Base-by-base conservation (phyloP, 1,284 basidiomycete genomes). In the Cryptococcus neoformans region DNA sequence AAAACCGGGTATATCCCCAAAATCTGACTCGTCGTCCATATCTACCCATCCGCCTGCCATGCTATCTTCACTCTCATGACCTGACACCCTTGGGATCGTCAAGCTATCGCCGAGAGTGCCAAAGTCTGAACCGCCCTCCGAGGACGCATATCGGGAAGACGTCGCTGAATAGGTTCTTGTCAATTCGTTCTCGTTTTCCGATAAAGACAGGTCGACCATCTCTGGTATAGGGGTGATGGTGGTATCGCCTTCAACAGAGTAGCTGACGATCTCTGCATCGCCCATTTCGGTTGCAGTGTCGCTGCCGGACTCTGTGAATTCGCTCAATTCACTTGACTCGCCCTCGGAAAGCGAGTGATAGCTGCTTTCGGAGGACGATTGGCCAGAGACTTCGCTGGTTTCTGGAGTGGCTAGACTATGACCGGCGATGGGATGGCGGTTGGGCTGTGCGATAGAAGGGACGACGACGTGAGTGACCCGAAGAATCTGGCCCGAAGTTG, bases 381-480 rank as follows among this genome's bases (percentile, higher is more conserved):
- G 63, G 16, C 59, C 65, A 2, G 69, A 72, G 8, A 66, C 42
- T 39, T 75, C 74, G 6, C 62, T 65, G 6, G 67, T 75, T 35
- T 76, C 76, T 11, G 76, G 76, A 0, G 76, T 78, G 9, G 66
- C 53, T 2, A 74, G 65, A 1, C 58, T 42, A 17, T 65, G 51
- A 11, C 59, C 62, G 14, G 2, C 47, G 17, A 11, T 39, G 54
- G 55, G 48, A 7, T 47, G 58, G 7, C 46, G 46, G 17, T 8
- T 47, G 0, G 67, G 64, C 46, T 58, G 63, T n/a, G 55, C 66
- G 5, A 75, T 59, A 6, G 62, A 51, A 5, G 76, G 75, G 0
- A 69, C 52, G 34, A 75, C 61, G 51, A 78, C 71, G 58, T 78
- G 73, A 10, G 76, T 78, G 6, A 78, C 49, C 8, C 76, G 70